phyloP scores from a whole-genome alignment of 305 asterid genomes.

The Fraxinus sp. region DNA sequence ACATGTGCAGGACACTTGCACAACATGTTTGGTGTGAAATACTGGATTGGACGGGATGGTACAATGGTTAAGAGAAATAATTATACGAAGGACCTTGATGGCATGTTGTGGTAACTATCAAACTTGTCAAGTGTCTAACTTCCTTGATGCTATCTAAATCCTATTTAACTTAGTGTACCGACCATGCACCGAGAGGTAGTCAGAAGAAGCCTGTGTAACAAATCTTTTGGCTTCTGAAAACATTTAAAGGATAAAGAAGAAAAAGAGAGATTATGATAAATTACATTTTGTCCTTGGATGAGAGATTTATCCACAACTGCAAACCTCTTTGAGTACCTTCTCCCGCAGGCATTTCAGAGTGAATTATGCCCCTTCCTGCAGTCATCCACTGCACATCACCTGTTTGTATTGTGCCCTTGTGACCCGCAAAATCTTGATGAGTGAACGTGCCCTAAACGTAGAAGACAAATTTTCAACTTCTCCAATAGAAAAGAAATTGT shows the following conservation, averaged over 20 bases:
- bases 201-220: not conserved
- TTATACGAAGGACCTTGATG: not conserved
- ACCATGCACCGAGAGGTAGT: not conserved
- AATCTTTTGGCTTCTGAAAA: not conserved
- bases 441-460: conserved; percentile 64
- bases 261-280: conserved; percentile 7
- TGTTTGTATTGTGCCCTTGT: conserved; percentile 70
- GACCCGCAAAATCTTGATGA: conserved; percentile 93
- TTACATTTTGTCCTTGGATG: conserved; percentile 87
- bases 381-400: conserved; percentile 99
- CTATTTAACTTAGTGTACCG: not conserved
- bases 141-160: not conserved
- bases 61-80: not conserved
- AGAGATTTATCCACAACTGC: conserved; percentile 89
- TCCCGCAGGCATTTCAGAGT: conserved; percentile 95
- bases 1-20: not conserved
- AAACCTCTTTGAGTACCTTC: conserved; percentile 69
- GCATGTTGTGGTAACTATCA: not conserved
- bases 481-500: not conserved
- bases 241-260: not conserved
- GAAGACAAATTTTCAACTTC: not conserved
- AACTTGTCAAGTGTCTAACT: not conserved
- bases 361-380: conserved; percentile 92
- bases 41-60: not conserved
- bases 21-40: not conserved